Evolutionary conservation across 2,329 filamentous ascomycete genomes (phyloP), one percentile per base, ranked within the genome.

Genomic region (Penicillium sp.): DNA sequence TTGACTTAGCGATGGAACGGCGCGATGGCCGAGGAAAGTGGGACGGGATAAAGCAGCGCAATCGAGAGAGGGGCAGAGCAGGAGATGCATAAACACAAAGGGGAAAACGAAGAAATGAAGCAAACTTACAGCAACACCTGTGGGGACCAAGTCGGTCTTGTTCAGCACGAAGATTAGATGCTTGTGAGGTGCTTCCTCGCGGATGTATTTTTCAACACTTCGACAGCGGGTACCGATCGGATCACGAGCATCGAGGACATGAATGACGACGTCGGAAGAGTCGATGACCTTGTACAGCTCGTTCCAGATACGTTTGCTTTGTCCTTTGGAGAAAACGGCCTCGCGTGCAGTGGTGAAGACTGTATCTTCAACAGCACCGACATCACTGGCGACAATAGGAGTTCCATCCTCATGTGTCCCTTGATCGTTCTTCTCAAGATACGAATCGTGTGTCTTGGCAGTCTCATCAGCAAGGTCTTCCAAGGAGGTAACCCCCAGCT

Each of bases 251-350:
- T 96, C 91, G 1, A 95, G 74, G 11, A 95, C 87, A 63, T 96
- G 93, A n/a, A 98, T 85, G 39, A 98, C 83, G 33, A 98, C 91
- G 69, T 98, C 93, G 8, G 87, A 93, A 3, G 89, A 94, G 71
- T 96, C 91, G 52, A 96, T 93, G 62, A 93, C 90, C 72, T 95
- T 94, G 77, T 93, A 86, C 38, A 97, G 74, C 67, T 98, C 91
- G 72, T 97, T 97, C 90, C 89, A 95, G 59, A 95, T 95, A 57
- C 93, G 81, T 72, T 95, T 95, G 64, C 85, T 91, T 69, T 95
- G 90, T 13, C 93, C 93, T 73, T 97, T 97, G 59, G 81, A 85
- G 71, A 97, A 97, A 50, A 97, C 88, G 35, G 90, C 84, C 66
- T 91, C 88, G 58, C 83, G 79, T n/a, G 86, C 83, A 61, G 81